Evolutionary conservation across 2,329 filamentous ascomycete species (phyloP).

Genomic region (Alternaria longipes): DNA sequence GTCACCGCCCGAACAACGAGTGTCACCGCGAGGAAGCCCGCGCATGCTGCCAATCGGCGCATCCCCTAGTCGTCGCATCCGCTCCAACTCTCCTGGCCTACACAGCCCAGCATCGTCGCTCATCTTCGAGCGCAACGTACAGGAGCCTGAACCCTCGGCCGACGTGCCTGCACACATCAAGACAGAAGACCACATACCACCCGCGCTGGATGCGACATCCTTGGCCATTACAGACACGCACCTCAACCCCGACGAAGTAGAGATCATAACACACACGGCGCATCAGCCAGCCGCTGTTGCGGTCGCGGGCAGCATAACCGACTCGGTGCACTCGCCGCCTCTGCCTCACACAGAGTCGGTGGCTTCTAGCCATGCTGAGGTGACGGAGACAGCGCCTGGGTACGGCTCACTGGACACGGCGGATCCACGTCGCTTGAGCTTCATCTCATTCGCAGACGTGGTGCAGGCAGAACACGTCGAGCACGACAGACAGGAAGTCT

Average conservation of each 20-base stretch:
- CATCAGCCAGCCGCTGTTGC: constrained; percentile 81
- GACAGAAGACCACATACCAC: constrained; percentile 92
- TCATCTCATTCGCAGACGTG: constrained; percentile 96
- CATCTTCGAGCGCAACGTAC: constrained; percentile 95
- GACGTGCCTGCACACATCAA: constrained; percentile 94
- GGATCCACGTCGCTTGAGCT: constrained; percentile 85
- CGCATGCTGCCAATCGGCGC: constrained; percentile 51
- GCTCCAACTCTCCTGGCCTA: constrained; percentile 77
- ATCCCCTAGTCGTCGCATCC: constrained; percentile 72
- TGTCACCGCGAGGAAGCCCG: constrained; percentile 50
- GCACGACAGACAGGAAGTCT: constrained; percentile 59
- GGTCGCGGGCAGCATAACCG: constrained; percentile 57
- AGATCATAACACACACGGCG: constrained; percentile 87
- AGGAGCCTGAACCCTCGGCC: constrained; percentile 79
- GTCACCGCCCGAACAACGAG: constrained; percentile 38
- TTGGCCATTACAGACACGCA: constrained; percentile 88
- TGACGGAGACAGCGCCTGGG: constrained; percentile 64
- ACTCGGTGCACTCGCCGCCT: constrained; percentile 48
- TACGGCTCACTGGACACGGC: constrained; percentile 80
- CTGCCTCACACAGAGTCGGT: constrained; percentile 43
- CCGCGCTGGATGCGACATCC: constrained; percentile 89
- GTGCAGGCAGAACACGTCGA: constrained; percentile 84
- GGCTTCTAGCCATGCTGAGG: constrained; percentile 35
- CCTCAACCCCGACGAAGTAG: constrained; percentile 86
- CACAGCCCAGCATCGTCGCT: constrained; percentile 77